Base-by-base conservation (phyloP, 768 basidiomycete genomes). In the Hysterangium stoloniferum region DNA sequence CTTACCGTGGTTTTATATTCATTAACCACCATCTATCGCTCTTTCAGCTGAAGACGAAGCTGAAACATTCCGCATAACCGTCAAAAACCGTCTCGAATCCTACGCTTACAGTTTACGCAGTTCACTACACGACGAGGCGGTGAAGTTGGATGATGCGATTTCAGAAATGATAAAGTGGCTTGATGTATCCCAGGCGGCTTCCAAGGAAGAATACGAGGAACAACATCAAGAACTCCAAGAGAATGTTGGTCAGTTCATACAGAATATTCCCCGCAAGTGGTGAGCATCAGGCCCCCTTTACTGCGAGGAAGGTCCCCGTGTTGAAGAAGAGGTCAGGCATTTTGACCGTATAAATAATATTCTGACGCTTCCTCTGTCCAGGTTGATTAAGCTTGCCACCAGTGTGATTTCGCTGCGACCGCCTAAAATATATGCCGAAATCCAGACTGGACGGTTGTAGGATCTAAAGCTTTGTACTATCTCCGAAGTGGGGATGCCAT, bases 61-160 rank as follows among this genome's bases (percentile, higher is more conserved):
- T 24, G 89, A 87, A 35, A 82, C 87, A 53, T 72, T 82, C 45
- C 86, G 90, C 52, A 90, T 93, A 65, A 62, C 75, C 33, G 61
- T 91, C 59, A 95, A 95, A 84, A 98, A 96, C 70, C 80, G 73
- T 40, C 79, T 97, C 63, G 94, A 98, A 70, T 91, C 90, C 0
- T 97, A 94, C 66, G 66, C 92, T 5, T 97, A 94, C 80, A 94
- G 92, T 72, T 82, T 98, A 49, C 86, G 91, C 58, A 89, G 93
- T 74, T 86, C 90, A 17, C 66, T 95, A 52, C 76, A 64, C 52
- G 89, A 92, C 64, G 88, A 89, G 64, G 79, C 95, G 51, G 77
- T 86, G 36, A 87, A 88, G 68, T 80, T 94, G 55, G 80, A 91
- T 72, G 57, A 71, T 53, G 77, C 86, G 29, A 82, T 93, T 64